phyloP scores from a whole-genome alignment of 257 asterid species.

The Solanum stenotomum region DNA sequence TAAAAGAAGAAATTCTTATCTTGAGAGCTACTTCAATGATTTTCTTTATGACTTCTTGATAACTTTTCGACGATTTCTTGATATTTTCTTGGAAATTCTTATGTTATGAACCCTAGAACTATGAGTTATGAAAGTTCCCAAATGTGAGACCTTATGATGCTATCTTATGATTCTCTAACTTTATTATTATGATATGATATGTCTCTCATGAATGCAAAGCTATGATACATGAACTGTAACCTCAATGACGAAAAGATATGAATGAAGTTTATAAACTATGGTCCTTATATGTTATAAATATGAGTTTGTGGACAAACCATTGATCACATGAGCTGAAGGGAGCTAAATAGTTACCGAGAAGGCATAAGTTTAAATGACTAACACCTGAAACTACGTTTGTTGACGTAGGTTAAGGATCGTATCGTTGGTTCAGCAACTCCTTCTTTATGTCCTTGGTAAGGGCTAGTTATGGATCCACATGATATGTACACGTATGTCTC shows the following conservation, averaged over 20 bases:
- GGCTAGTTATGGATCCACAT: neutral
- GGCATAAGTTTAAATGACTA: too few relatives aligned
- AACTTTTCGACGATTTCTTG: neutral
- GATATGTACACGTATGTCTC: neutral
- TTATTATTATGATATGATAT: too few relatives aligned
- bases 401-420: neutral
- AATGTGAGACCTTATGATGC: neutral
- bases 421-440: neutral
- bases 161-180: neutral
- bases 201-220: neutral
- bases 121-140: neutral
- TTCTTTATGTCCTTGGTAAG: neutral
- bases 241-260: neutral
- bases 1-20: neutral
- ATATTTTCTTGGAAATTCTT: neutral
- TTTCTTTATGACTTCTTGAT: neutral
- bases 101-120: neutral
- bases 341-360: too few relatives aligned
- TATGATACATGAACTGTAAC: neutral
- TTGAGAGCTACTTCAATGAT: neutral
- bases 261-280: neutral
- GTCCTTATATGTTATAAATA: neutral
- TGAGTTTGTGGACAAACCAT: neutral
- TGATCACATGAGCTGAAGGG: neutral
- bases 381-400: neutral